Evolutionary conservation across 345 rosid genomes (phyloP).

Genomic region (Hirschfeldia incana): DNA sequence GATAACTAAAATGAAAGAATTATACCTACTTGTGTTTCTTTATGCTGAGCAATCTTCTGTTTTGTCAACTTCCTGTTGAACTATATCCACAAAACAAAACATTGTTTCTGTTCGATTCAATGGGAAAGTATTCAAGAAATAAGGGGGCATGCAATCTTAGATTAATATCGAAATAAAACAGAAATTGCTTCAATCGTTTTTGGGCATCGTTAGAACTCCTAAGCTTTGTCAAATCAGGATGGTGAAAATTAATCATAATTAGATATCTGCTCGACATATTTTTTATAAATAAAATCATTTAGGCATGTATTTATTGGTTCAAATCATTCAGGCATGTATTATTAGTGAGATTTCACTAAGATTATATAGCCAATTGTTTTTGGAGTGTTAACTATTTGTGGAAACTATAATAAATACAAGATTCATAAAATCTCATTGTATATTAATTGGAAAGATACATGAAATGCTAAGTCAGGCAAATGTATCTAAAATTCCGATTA

Average conservation of each 20-base stretch:
- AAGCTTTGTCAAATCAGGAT: background rate
- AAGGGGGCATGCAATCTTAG: background rate
- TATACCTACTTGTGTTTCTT: conserved; percentile 27
- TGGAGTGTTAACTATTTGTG: background rate
- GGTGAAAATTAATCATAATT: background rate
- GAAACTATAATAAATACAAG: background rate
- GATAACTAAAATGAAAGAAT: background rate
- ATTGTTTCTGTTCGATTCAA: background rate
- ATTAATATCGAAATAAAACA: background rate
- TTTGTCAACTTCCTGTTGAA: conserved; percentile 23
- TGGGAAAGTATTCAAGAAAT: background rate
- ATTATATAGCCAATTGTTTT: background rate
- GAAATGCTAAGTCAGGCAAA: background rate
- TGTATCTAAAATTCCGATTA: background rate
- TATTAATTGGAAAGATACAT: background rate
- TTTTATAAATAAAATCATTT: background rate
- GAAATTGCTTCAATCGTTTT: background rate
- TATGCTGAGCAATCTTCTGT: conserved; percentile 28
- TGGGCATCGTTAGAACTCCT: background rate
- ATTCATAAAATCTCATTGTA: background rate
- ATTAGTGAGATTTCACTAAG: background rate
- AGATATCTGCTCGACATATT: background rate
- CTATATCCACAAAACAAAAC: background rate
- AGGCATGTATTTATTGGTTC: no score
- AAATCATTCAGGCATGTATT: background rate